These are phyloP conservation scores for Musa acuminata DNA, from an alignment of 176 grass and related monocot genomes.

Conservation along the genomic window DNA sequence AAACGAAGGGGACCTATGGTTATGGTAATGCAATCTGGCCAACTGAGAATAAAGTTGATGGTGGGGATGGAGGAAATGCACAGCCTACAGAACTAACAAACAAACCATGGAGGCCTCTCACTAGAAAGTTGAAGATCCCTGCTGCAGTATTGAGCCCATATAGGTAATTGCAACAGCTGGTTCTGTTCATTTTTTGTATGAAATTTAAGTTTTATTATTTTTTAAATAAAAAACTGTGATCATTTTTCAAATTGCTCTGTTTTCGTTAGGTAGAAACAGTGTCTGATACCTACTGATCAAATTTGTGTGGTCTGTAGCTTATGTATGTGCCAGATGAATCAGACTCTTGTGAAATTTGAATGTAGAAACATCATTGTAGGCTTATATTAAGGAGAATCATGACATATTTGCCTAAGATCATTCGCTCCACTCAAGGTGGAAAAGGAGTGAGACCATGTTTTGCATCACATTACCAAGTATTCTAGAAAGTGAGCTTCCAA, in stretches of 20 bases:
- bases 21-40: conserved; percentile 99
- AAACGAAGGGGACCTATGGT: conserved; percentile 91
- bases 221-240: not conserved
- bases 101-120: conserved; percentile 92
- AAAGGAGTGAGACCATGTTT: no score
- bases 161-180: conserved; percentile 28
- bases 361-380: not conserved
- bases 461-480: no score
- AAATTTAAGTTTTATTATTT: not conserved
- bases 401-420: no score
- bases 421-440: no score
- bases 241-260: not conserved
- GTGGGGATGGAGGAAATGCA: conserved; percentile 26
- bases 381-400: not conserved
- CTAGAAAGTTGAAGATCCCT: conserved; percentile 71
- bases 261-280: not conserved
- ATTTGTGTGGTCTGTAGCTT: not conserved
- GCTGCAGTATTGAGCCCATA: conserved; percentile 78
- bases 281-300: not conserved
- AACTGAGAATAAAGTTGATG: conserved; percentile 49
- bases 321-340: not conserved
- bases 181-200: not conserved
- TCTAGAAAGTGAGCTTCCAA: no score
- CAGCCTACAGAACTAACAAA: conserved; percentile 55
- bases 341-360: not conserved